Conservation (phyloP, 352 stramenopile species). For the Labyrinthula sp. region DNA sequence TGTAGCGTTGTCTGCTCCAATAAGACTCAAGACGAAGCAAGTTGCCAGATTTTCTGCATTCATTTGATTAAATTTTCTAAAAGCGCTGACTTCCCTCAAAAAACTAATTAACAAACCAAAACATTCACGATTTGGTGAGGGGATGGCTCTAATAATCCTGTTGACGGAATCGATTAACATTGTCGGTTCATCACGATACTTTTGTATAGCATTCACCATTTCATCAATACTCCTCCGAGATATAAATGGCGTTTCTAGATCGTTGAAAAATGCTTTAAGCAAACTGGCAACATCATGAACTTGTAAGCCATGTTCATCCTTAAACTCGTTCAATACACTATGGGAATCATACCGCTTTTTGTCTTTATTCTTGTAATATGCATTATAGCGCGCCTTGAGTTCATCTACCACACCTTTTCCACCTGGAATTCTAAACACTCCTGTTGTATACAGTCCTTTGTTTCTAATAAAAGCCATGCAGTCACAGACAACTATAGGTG, state of each 20-base stretch:
- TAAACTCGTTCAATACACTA: too few relatives aligned
- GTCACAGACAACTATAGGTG: constrained; percentile 17
- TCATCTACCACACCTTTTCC: constrained; percentile 12
- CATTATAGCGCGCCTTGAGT: constrained; percentile 9
- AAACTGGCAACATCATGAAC: constrained; percentile 25
- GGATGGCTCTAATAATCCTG: constrained; percentile 1
- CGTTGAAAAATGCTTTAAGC: constrained; percentile 14
- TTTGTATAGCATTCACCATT: constrained; percentile 10
- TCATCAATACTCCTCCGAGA: constrained; percentile 12
- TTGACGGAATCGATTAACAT: constrained; percentile 23
- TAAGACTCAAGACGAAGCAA: constrained; percentile 17
- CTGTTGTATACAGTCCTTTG: constrained; percentile 13
- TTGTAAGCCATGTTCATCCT: too few relatives aligned
- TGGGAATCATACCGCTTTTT: too few relatives aligned
- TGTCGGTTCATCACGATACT: neutral
- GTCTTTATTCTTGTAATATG: too few relatives aligned
- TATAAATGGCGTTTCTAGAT: constrained; percentile 9
- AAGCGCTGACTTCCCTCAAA: constrained; percentile 18
- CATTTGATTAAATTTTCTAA: constrained; percentile 26
- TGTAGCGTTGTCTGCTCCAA: too few relatives aligned
- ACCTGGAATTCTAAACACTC: constrained; percentile 17
- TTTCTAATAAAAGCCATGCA: constrained; percentile 17
- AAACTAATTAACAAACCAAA: constrained; percentile 20
- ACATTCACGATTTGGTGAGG: constrained; percentile 15
- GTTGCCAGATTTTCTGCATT: constrained; percentile 20